Conservation (phyloP, 2,329 filamentous ascomycete species). For the Sporothrix brunneoviolacea region DNA sequence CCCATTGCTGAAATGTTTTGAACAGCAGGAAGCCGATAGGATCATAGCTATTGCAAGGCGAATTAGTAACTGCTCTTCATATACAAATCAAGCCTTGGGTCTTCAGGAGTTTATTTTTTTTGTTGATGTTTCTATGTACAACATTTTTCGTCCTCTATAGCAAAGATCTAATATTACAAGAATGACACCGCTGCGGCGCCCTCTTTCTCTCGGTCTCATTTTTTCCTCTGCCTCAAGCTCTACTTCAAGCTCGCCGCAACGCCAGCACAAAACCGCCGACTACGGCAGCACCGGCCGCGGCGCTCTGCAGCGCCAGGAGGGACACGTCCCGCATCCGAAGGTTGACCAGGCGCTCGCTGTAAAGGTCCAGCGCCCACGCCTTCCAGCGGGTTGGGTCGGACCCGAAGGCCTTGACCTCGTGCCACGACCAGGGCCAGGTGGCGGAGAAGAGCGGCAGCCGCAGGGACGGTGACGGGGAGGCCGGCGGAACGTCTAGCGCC, state of each 20-base stretch:
- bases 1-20: too few relatives aligned
- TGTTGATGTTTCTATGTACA: neutral
- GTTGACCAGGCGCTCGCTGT: constrained; percentile 57
- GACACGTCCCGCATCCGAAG: constrained; percentile 65
- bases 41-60: too few relatives aligned
- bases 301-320: constrained; percentile 61
- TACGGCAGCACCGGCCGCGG: constrained; percentile 51
- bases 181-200: neutral
- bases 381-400: constrained; percentile 40
- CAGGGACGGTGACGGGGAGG: neutral
- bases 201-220: too few relatives aligned
- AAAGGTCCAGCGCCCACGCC: constrained; percentile 48
- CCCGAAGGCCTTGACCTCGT: constrained; percentile 28
- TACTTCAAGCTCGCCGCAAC: neutral
- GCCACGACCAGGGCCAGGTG: constrained; percentile 31
- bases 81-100: too few relatives aligned
- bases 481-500: neutral
- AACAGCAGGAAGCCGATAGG: too few relatives aligned
- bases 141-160: too few relatives aligned
- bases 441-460: neutral
- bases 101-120: too few relatives aligned
- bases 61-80: too few relatives aligned
- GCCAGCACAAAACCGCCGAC: constrained; percentile 11
- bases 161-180: constrained; percentile 5
- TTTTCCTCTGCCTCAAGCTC: too few relatives aligned